Evolutionary conservation across 2,329 filamentous ascomycete species (phyloP), one percentile per base, ranked within the genome.

Genomic region (Proliferodiscus dingleyae): DNA sequence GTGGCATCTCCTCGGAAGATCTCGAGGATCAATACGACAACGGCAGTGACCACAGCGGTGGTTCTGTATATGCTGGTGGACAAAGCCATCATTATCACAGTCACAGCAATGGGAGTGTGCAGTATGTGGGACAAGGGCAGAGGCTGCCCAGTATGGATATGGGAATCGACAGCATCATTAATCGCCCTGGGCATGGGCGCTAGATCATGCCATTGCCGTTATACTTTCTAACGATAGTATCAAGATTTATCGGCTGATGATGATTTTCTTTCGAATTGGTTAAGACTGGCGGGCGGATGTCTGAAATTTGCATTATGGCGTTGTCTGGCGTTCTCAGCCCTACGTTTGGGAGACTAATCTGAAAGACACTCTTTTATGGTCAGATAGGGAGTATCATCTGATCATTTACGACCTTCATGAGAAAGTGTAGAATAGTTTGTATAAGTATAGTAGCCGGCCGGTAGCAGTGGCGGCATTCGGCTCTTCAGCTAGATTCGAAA

Each of bases 1-100:
- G 80, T 69, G 83, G 80, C 61, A 78, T 86, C 69, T 82, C 77
- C 63, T 71, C 76, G 67, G 77, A 80, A 66, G 77, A 80, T 60
- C 64, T 78, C 60, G 75, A 78, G 33, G 53, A 44, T 32, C 58
- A 62, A 28, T 59, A 55, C 36, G 52, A 61, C 16, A 51, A 48
- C n/a, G 53, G 26, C 21, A 19, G 3, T 15, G 23, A 33, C 9
- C 23, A n/a, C n/a, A n/a, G 46, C 6, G 46, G 37, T 24, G 8
- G 13, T 24, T 34, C 19, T 16, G 45, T 36, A 10, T 29, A 28
- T n/a, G n/a, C n/a, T 23, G 30, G 21, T 9, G 45, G 41, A 11
- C 24, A 50, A 13, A 42, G 45, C 18, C 45, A 40, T 33, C 51
- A 49, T 13, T 22, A 47, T 10, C 45, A 55, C 33, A 47, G 40